phyloP scores from a whole-genome alignment of 345 rosid species.

The Eucalyptus brandiana region DNA sequence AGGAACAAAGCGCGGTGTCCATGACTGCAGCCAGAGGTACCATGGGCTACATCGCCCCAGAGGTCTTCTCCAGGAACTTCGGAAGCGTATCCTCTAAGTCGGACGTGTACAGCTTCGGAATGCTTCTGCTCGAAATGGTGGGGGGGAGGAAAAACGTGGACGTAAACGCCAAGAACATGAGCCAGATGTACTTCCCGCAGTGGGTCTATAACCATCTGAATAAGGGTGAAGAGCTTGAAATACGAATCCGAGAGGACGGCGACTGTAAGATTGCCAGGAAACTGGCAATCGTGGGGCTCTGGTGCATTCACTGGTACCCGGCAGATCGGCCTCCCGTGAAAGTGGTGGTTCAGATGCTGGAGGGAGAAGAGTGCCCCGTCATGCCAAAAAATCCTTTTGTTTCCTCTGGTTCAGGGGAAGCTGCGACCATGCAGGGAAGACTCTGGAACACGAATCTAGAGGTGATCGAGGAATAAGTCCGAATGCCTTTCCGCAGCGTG shows the following conservation, averaged over 20 bases:
- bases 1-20: not conserved
- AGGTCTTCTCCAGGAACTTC: not conserved
- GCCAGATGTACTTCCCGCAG: not conserved
- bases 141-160: not conserved
- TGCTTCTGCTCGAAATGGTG: constrained; percentile 7
- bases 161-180: not conserved
- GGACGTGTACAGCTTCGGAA: constrained; percentile 11
- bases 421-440: not conserved
- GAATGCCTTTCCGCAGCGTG: not conserved
- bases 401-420: not conserved
- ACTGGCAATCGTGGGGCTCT: not conserved
- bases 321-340: not conserved
- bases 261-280: constrained; percentile 1
- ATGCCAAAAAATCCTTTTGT: not conserved
- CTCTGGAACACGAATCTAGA: not conserved
- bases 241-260: not conserved
- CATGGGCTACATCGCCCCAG: constrained; percentile 5
- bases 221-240: not conserved
- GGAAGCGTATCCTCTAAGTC: not conserved
- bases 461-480: not conserved
- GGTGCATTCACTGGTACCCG: constrained; percentile 9
- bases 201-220: not conserved
- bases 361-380: not conserved
- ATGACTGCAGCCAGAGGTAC: constrained; percentile 10
- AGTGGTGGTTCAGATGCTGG: not conserved